These are phyloP conservation scores for Podospora bellae-mahoneyi DNA, from an alignment of 495 filamentous ascomycete genomes.

Conservation along the genomic window DNA sequence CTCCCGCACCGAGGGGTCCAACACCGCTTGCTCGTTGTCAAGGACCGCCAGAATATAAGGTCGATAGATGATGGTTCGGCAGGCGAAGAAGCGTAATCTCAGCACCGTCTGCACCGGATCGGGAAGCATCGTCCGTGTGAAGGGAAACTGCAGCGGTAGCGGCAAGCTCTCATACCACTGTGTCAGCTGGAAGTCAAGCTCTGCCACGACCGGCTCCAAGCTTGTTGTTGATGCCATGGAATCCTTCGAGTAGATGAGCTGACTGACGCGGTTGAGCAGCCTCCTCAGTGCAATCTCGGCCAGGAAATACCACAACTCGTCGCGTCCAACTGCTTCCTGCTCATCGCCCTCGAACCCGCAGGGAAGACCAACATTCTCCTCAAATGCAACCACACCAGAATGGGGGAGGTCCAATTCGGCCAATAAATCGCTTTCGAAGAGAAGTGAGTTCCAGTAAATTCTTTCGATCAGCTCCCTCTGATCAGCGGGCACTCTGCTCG, in stretches of 20 bases:
- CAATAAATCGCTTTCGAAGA: slow-evolving; percentile 78
- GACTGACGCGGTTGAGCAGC: slow-evolving; percentile 73
- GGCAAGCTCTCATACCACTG: slow-evolving; percentile 83
- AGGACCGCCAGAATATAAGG: slow-evolving; percentile 78
- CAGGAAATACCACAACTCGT: slow-evolving; percentile 81
- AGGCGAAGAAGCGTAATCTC: slow-evolving; percentile 75
- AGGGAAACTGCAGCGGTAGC: slow-evolving; percentile 69
- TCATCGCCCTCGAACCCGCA: slow-evolving; percentile 70
- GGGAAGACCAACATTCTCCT: slow-evolving; percentile 74
- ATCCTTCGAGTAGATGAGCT: slow-evolving; percentile 76
- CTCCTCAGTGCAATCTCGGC: slow-evolving; percentile 75
- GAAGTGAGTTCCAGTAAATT: slow-evolving; percentile 78
- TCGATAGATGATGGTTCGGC: slow-evolving; percentile 79
- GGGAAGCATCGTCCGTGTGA: slow-evolving; percentile 57
- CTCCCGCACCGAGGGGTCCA: slow-evolving; percentile 67
- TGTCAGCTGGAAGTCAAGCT: slow-evolving; percentile 76
- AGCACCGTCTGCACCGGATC: slow-evolving; percentile 78
- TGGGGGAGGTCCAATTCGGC: slow-evolving; percentile 79
- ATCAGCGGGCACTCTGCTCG: slow-evolving; percentile 63
- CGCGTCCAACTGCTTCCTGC: slow-evolving; percentile 60
- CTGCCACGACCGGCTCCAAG: slow-evolving; percentile 70
- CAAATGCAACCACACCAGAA: slow-evolving; percentile 75
- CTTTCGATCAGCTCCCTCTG: slow-evolving; percentile 69
- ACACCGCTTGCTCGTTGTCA: slow-evolving; percentile 67
- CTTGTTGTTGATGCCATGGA: slow-evolving; percentile 63